phyloP scores from a whole-genome alignment of 805 yeast species.

The Teunomyces cretensis region DNA sequence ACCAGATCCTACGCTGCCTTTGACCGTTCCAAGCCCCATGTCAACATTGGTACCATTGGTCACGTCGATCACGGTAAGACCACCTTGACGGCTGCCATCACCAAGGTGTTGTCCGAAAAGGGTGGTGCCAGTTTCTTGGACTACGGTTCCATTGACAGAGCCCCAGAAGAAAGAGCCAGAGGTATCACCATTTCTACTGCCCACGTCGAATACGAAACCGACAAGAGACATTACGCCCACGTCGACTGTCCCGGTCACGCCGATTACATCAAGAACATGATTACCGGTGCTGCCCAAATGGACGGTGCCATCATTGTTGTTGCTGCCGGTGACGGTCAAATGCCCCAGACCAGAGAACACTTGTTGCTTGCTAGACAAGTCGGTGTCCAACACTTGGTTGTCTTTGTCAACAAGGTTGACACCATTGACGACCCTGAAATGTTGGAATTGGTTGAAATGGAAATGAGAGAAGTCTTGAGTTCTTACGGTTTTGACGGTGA shows the following conservation, averaged over 20 bases:
- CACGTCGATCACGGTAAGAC: constrained; percentile 99
- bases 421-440: constrained; percentile 98
- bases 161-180: constrained; percentile 99
- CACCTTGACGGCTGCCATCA: constrained; percentile 96
- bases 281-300: constrained; percentile 99
- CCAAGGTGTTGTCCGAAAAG: constrained; percentile 82
- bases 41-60: constrained; percentile 96
- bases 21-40: constrained; percentile 94
- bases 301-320: constrained; percentile 99
- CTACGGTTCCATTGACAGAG: constrained; percentile 90
- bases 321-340: constrained; percentile 98
- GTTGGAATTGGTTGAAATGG: constrained; percentile 99
- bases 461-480: constrained; percentile 93
- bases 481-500: constrained; percentile 98
- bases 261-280: constrained; percentile 98
- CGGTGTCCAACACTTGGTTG: constrained; percentile 97
- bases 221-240: constrained; percentile 93
- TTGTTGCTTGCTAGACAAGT: constrained; percentile 97
- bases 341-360: constrained; percentile 99
- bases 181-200: constrained; percentile 99
- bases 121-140: constrained; percentile 96
- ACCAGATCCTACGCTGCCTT: constrained; percentile 63
- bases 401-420: constrained; percentile 96
- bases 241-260: constrained; percentile 99
- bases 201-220: constrained; percentile 96